Percentiles rank a stretch among this genome's conserved stretches.
These are phyloP conservation scores for Fonsecaea multimorphosa DNA, from an alignment of 2,329 filamentous ascomycete species.

Conservation along the genomic window DNA sequence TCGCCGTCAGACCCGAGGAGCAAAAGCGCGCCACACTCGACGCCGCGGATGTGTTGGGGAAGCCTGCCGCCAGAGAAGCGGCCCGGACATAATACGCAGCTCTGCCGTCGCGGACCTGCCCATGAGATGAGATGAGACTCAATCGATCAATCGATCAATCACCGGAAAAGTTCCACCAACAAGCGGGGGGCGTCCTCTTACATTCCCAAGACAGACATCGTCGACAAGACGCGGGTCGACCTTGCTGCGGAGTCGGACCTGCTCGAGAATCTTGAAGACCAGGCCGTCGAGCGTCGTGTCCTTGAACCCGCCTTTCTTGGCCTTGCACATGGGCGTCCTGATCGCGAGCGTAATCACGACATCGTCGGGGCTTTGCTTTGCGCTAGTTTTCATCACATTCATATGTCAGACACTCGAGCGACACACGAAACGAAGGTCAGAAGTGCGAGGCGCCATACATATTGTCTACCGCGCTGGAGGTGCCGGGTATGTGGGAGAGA, in stretches of 20 bases:
- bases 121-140: not conserved
- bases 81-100: constrained; percentile 90
- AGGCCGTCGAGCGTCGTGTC: constrained; percentile 90
- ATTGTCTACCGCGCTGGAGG: constrained; percentile 70
- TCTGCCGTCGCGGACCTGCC: constrained; percentile 76
- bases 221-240: constrained; percentile 81
- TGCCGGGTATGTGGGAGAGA: constrained; percentile 81
- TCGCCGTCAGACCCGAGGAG: constrained; percentile 92
- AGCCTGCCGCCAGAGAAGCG: constrained; percentile 86
- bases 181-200: constrained; percentile 59
- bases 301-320: constrained; percentile 90
- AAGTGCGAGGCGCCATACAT: constrained; percentile 67
- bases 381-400: constrained; percentile 59
- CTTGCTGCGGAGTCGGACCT: constrained; percentile 72
- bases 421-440: not conserved
- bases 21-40: constrained; percentile 94
- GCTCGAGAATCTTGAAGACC: constrained; percentile 79
- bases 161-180: not conserved
- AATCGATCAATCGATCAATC: not conserved
- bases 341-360: constrained; percentile 93
- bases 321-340: constrained; percentile 87
- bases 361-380: constrained; percentile 91
- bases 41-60: constrained; percentile 85
- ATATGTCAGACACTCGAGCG: not conserved
- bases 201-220: constrained; percentile 92